Evolutionary conservation across 768 basidiomycete genomes (phyloP).

Genomic region (Phaeolepiota aurea): DNA sequence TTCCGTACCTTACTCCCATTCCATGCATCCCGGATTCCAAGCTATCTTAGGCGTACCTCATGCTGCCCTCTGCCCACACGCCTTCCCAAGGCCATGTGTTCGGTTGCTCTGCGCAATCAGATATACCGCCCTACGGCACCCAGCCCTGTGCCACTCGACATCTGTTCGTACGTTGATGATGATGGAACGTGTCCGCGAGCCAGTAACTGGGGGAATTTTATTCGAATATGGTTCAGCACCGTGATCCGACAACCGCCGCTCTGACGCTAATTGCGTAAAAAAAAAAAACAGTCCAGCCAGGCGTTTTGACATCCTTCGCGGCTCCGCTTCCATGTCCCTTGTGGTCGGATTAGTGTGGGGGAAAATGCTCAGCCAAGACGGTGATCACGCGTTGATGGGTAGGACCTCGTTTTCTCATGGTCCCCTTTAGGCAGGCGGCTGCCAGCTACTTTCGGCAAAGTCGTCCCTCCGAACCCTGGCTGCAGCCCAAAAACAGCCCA

Average conservation of each 20-base stretch:
- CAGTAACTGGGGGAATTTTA: background rate
- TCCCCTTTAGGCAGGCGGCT: conserved; percentile 4
- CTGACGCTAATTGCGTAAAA: background rate
- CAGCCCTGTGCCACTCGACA: conserved; percentile 3
- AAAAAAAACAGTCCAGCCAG: background rate
- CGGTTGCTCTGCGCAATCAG: background rate
- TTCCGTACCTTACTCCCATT: too few relatives aligned
- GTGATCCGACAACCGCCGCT: conserved; percentile 2
- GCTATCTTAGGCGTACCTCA: too few relatives aligned
- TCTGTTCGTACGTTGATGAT: background rate
- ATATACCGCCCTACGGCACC: background rate
- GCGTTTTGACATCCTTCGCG: too few relatives aligned
- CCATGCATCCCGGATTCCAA: too few relatives aligned
- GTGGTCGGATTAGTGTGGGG: background rate
- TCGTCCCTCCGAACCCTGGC: conserved; percentile 5
- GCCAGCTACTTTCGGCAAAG: background rate
- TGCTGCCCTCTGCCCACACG: background rate
- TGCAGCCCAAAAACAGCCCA: background rate
- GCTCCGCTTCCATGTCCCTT: background rate
- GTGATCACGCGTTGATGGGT: too few relatives aligned
- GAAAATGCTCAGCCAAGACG: background rate
- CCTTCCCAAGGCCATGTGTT: conserved; percentile 5
- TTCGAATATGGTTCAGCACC: background rate
- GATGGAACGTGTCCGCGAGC: background rate
- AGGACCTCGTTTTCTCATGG: conserved; percentile 3